Evolutionary conservation across 2,329 filamentous ascomycete genomes (phyloP), one percentile per base, ranked within the genome.

Genomic region (Diaporthe sp.): DNA sequence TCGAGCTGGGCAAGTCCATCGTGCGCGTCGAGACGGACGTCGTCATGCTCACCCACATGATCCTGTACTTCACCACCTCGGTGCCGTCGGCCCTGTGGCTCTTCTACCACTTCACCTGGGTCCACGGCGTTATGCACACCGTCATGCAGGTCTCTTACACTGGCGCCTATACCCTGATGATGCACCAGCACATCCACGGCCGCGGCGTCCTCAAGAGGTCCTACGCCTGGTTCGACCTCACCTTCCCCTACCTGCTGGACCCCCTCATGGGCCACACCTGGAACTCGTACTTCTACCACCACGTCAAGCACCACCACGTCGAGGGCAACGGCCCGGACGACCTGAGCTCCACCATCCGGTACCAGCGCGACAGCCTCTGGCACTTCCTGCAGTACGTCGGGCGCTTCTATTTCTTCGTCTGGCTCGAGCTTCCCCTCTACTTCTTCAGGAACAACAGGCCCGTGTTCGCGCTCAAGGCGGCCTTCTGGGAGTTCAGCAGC

Each of bases 231-330:
- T 83, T 96, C 75, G 94, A 96, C 80, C 81, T 83, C 8, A 71
- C 88, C 2, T 96, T 95, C 79, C 94, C 94, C 0, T 96, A 95
- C 81, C 82, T 96, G 55, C 86, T 91, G 15, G 93, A 95, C 78
- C 94, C 94, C 0, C 84, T 96, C 74, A 93, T 95, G 90, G 94
- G 94, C 15, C 94, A 96, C 80, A 95, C 94, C 0, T 95, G 94
- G 93, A 95, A 96, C 84, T 93, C 92, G 2, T 96, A 96, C 84
- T 96, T 90, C 82, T 96, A 95, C 69, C 94, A 96, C 81, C 94
- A 96, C 80, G 93, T 96, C 81, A 96, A 96, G 86, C 94, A 95
- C 81, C 94, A 96, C 81, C 94, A 96, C 78, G 92, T 96, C 73
- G 94, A 96, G 84, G 82, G 91, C 77, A 96, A 96, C 79, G 94